Conservation (phyloP, 192 early-diverging fungal species). For the Gryganskiella cystojenkinii region DNA sequence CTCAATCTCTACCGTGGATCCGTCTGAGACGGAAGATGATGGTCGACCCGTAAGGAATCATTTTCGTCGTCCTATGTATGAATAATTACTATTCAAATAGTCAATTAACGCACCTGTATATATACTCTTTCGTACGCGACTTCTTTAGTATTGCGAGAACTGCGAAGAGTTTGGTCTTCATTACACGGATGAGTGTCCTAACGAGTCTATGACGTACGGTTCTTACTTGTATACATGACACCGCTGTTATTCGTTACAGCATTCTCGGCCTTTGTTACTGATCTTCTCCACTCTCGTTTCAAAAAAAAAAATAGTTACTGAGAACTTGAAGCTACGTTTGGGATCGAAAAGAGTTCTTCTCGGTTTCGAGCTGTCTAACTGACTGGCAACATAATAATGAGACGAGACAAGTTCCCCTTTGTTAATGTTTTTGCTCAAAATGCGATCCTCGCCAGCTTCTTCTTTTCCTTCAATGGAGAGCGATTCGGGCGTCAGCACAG, state of each 20-base stretch:
- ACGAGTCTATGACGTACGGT: conserved; percentile 51
- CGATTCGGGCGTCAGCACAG: too few species aligned
- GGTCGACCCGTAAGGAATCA: conserved; percentile 22
- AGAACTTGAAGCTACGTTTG: conserved; percentile 41
- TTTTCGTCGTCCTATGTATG: neutral
- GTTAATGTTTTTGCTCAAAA: neutral
- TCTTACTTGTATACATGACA: neutral
- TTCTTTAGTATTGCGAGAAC: conserved; percentile 75
- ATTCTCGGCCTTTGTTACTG: neutral
- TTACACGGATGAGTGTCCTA: conserved; percentile 76
- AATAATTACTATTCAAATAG: neutral
- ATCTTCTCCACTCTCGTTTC: neutral
- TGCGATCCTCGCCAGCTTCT: too few species aligned
- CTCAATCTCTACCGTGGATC: neutral
- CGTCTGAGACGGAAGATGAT: conserved; percentile 15
- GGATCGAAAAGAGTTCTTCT: conserved; percentile 35
- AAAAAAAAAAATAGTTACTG: conserved; percentile 27
- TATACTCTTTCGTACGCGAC: neutral
- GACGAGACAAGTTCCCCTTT: neutral
- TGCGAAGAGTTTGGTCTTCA: conserved; percentile 78
- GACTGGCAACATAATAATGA: conserved; percentile 19
- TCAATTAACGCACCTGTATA: neutral
- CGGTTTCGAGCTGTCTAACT: conserved; percentile 30
- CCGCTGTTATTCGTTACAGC: neutral
- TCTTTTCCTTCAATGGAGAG: too few species aligned